Evolutionary conservation across 192 early-diverging fungal genomes (phyloP), one percentile per base, ranked within the genome.

Genomic region (Martensiomyces pterosporus): DNA sequence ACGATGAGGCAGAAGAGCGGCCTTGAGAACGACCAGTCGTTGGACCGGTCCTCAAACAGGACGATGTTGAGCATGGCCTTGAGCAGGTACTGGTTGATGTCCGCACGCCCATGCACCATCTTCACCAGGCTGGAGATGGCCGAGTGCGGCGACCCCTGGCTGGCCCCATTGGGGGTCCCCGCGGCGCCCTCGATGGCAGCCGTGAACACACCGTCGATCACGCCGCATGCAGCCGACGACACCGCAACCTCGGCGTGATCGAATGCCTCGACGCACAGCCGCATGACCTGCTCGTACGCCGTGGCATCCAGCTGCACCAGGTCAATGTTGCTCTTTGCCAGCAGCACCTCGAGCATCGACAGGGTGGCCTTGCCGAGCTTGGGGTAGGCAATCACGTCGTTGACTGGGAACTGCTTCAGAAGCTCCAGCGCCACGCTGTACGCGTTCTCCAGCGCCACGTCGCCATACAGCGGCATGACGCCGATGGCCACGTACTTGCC

Each of bases 401-500:
- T 61, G 18, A 87, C 47, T 13, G 90, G 89, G 35, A 91, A 80
- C 29, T 65, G 75, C 32, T 84, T 60, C 65, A 90, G 82, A 43
- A 94, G 62, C 45, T 80, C 79, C 52, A 87, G 84, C 16, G 82
- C 58, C 8, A 82, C 67, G 7, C 67, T 57, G 33, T 90, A 63
- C 3, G 84, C 84, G 24, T 75, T 65, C 41, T 83, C 82, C 32
- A 92, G 64, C 15, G 92, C 85, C 13, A 76, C 80, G 60, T 94
- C 92, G 36, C 82, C 80, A 49, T 95, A 95, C 22, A 95, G 72
- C 41, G 81, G 81, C 71, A 93, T 89, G 25, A 93, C 88, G n/a
- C 90, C 90, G 71, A 95, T 92, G 29, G 87, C 88, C 33, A 93
- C 88, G 57, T 93, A 95, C 43, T 82, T 79, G 47, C 92, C 92